Evolutionary conservation across 371 early-diverging fungal genomes (phyloP).

Genomic region (Mucor circinelloides): DNA sequence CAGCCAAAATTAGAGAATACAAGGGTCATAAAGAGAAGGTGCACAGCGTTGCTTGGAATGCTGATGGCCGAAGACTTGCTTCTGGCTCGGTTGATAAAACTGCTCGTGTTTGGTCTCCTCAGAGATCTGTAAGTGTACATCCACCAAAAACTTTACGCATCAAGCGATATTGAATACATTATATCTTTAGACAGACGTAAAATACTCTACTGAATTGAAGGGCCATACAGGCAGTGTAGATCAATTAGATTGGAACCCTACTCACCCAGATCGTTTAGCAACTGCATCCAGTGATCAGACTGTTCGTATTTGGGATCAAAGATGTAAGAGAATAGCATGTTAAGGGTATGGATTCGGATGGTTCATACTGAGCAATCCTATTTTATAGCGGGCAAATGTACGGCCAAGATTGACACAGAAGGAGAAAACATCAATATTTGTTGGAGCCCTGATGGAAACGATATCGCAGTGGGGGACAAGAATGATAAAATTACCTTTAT

Average conservation of each 20-base stretch:
- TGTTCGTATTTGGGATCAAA: conserved; percentile 86
- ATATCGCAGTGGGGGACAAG: conserved; percentile 86
- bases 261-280: conserved; percentile 74
- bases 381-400: conserved; percentile 61
- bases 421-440: conserved; percentile 89
- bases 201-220: conserved; percentile 67
- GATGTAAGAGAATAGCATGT: conserved; percentile 52
- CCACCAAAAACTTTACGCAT: too few species aligned
- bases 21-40: conserved; percentile 64
- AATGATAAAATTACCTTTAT: conserved; percentile 79
- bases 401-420: conserved; percentile 65
- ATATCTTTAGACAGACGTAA: conserved; percentile 55
- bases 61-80: conserved; percentile 66
- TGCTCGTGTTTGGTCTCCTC: conserved; percentile 70
- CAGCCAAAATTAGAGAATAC: conserved; percentile 49
- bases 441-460: conserved; percentile 82
- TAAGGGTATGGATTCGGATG: neutral
- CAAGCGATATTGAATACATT: neutral
- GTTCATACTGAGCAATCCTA: neutral
- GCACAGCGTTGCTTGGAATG: conserved; percentile 70
- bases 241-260: conserved; percentile 84
- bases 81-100: conserved; percentile 73
- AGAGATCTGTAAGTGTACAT: conserved; percentile 51
- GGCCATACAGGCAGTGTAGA: conserved; percentile 89
- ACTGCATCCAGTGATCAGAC: conserved; percentile 87